Evolutionary conservation across 257 asterid species (phyloP).

Genomic region (Przewalskia tangutica): DNA sequence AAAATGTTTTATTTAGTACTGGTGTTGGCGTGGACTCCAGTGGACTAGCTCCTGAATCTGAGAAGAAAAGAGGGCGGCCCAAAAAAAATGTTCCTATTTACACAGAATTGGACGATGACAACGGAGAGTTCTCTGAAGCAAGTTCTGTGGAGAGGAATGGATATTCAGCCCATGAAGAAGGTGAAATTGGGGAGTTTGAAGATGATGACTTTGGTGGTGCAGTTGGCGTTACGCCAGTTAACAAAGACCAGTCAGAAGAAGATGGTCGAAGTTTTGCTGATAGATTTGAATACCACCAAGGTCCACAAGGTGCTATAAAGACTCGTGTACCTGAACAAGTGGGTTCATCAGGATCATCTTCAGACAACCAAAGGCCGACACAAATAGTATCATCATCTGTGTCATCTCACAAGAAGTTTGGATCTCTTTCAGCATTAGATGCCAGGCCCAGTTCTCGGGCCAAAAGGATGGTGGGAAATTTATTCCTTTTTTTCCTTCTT

Average conservation of each 20-base stretch:
- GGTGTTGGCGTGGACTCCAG: conserved; percentile 33
- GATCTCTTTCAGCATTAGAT: conserved; percentile 92
- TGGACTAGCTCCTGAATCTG: conserved; percentile 56
- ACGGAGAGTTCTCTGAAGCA: conserved; percentile 76
- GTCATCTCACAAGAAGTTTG: conserved; percentile 98
- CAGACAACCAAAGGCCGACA: conserved; percentile 52
- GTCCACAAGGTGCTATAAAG: conserved; percentile 37
- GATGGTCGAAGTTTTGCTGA: conserved; percentile 51
- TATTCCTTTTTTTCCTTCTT: not conserved
- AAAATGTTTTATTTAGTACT: conserved; percentile 44
- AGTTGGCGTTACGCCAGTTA: conserved; percentile 33
- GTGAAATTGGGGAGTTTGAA: conserved; percentile 70
- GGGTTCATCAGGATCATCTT: conserved; percentile 87
- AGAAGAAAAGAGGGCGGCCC: conserved; percentile 82
- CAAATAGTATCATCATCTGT: conserved; percentile 64
- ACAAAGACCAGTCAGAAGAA: conserved; percentile 71
- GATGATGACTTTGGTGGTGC: conserved; percentile 60
- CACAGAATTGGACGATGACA: conserved; percentile 91
- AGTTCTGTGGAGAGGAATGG: conserved; percentile 75
- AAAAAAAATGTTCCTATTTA: conserved; percentile 70
- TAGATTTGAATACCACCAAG: conserved; percentile 49
- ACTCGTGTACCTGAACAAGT: conserved; percentile 44
- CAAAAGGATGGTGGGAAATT: conserved; percentile 52
- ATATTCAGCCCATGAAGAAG: conserved; percentile 66
- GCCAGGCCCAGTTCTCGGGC: conserved; percentile 78